A percentile compares a stretch with the other conserved stretches of the same genome.
These are phyloP conservation scores for Leptographium procerum DNA, from an alignment of 2,329 filamentous ascomycete species.

Conservation along the genomic window DNA sequence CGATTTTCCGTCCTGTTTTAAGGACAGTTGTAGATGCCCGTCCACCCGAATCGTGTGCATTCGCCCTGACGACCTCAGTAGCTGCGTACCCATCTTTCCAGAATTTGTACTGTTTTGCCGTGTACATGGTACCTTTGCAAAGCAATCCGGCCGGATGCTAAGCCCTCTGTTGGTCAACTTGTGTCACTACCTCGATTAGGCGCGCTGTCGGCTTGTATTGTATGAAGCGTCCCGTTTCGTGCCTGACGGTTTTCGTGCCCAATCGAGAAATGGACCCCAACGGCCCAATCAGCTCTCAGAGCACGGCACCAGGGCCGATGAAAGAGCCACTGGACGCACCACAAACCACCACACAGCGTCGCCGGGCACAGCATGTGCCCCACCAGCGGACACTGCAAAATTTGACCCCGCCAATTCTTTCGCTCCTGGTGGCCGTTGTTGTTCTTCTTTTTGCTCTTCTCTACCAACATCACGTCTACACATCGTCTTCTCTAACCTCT, in stretches of 20 bases:
- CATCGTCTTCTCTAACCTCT: slow-evolving; percentile 3
- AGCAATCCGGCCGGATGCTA: neutral
- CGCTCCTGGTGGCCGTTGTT: slow-evolving; percentile 16
- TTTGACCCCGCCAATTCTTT: slow-evolving; percentile 30
- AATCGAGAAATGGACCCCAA: slow-evolving; percentile 4
- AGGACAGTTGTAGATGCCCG: neutral
- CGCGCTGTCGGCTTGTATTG: neutral
- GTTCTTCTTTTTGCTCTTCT: slow-evolving; percentile 9
- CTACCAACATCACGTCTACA: neutral
- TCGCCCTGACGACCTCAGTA: neutral
- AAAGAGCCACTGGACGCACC: neutral
- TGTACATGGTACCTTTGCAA: too few relatives aligned
- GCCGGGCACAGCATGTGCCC: slow-evolving; percentile 2
- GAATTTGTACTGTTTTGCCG: neutral
- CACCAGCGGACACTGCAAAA: slow-evolving; percentile 17
- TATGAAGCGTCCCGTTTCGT: neutral
- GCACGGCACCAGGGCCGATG: neutral
- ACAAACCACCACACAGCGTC: neutral
- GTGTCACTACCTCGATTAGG: neutral
- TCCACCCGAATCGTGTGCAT: neutral
- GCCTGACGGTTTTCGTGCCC: neutral
- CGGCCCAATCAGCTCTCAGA: slow-evolving; percentile 4
- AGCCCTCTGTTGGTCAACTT: neutral
- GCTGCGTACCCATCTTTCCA: neutral
- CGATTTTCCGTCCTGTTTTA: neutral